A percentile compares a stretch with the other conserved stretches of the same genome.
Evolutionary conservation across 2,329 filamentous ascomycete genomes (phyloP).

Genomic region (Aschersonia sp.): DNA sequence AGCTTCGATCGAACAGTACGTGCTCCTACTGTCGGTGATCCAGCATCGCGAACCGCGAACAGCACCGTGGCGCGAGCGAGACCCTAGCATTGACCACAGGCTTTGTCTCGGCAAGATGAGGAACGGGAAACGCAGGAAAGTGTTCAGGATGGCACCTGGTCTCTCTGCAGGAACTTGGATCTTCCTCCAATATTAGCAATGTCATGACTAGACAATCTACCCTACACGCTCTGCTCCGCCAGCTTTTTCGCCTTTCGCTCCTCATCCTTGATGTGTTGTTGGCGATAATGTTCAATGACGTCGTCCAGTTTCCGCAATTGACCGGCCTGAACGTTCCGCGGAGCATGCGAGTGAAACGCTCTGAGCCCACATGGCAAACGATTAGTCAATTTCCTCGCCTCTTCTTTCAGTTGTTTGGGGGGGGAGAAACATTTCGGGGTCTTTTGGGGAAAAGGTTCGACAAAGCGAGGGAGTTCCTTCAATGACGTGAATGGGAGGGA

Average conservation of each 20-base stretch:
- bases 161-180: no score
- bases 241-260: constrained; percentile 38
- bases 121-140: no score
- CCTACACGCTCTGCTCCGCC: constrained; percentile 20
- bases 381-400: not conserved
- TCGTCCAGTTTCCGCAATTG: constrained; percentile 38
- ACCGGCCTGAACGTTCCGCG: constrained; percentile 39
- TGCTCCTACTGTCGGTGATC: no score
- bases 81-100: no score
- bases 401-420: not conserved
- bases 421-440: no score
- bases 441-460: not conserved
- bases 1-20: no score
- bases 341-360: constrained; percentile 33
- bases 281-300: constrained; percentile 41
- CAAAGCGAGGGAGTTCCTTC: not conserved
- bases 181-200: no score
- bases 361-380: constrained; percentile 14
- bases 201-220: no score
- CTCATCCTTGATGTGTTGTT: constrained; percentile 38
- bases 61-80: no score
- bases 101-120: no score
- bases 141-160: no score
- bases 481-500: not conserved
- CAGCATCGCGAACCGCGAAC: no score